These are phyloP conservation scores for Fomitiporia mediterranea DNA, from an alignment of 1,284 basidiomycete species.

Conservation along the genomic window DNA sequence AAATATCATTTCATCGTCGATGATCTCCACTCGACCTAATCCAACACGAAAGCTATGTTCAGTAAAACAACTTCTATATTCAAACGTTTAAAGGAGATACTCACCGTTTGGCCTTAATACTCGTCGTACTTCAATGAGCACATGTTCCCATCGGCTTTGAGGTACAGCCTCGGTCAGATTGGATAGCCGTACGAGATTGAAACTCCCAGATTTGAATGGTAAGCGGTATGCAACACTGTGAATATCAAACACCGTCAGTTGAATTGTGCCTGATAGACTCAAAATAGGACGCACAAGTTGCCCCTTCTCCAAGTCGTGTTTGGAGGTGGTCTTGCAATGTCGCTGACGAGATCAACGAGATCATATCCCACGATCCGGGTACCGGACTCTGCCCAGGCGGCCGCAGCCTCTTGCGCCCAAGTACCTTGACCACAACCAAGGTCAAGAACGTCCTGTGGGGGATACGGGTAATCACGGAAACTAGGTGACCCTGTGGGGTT, in stretches of 20 bases:
- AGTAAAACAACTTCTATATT: neutral
- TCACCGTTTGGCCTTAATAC: conserved; percentile 41
- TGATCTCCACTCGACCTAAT: conserved; percentile 57
- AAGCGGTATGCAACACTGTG: conserved; percentile 48
- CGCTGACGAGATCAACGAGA: conserved; percentile 45
- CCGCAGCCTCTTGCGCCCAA: conserved; percentile 59
- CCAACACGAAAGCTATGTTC: conserved; percentile 18
- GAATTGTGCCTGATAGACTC: neutral
- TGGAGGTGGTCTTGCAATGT: conserved; percentile 34
- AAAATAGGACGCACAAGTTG: conserved; percentile 53
- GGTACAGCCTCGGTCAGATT: conserved; percentile 60
- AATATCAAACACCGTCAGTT: conserved; percentile 6
- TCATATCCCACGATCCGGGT: conserved; percentile 60
- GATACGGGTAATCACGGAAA: conserved; percentile 52
- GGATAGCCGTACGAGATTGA: conserved; percentile 68
- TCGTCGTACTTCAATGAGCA: conserved; percentile 55
- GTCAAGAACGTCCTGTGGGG: conserved; percentile 57
- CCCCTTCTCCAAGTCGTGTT: conserved; percentile 54
- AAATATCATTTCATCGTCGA: conserved; percentile 66
- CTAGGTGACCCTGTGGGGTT: conserved; percentile 47
- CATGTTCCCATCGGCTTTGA: conserved; percentile 47
- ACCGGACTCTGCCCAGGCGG: conserved; percentile 46
- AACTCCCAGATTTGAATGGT: conserved; percentile 55
- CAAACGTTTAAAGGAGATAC: neutral
- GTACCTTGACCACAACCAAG: conserved; percentile 65